Base-by-base conservation (phyloP, 2,329 filamentous ascomycete genomes). In the Monosporascus ibericus region DNA sequence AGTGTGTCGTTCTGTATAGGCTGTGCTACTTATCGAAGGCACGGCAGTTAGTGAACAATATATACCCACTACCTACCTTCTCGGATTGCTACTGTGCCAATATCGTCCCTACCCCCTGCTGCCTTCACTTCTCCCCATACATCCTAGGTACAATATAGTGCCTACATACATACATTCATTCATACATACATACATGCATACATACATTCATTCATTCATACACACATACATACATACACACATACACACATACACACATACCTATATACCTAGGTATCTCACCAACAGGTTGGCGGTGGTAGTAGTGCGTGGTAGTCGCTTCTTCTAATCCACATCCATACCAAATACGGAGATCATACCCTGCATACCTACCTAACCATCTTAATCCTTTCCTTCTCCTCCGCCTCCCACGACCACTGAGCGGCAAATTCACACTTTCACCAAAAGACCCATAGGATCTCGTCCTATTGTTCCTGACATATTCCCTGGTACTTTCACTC, bases 351-450 rank as follows among this genome's bases (percentile, higher is more conserved):
- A 46, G 24, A 25, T 22, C 42, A 30, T 46, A 46, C 42, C 42
- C 42, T 46, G 42, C 42, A 46, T 46, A 46, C 42, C 42, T 46
- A 24, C 42, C 42, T 46, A 46, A 46, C 42, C 25, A 3, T 30
- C 42, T 46, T 30, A 24, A 46, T 30, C 42, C 42, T 30, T 11
- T 22, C 42, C 42, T 44, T 46, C 30, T 11, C 42, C 42, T 46
- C 42, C 42, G 15, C 24, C 25, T 46, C 42, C 42, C 24, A 46
- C 42, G 24, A 24, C 24, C 24, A 18, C 30, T 24, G 42, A 46
- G 42, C 42, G 42, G 42, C 42, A 46, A 46, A 46, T 46, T 46
- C 42, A 46, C 42, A n/a, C 42, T 46, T 46, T 46, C 42, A 46
- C 42, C 17, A 5, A 25, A 17, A 25, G 22, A 18, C 42, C 7